A percentile compares a stretch with the other conserved stretches of the same genome.
Evolutionary conservation across 225 moss, liverwort and hornwort genomes (phyloP).

Genomic region (Pleurozium schreberi): DNA sequence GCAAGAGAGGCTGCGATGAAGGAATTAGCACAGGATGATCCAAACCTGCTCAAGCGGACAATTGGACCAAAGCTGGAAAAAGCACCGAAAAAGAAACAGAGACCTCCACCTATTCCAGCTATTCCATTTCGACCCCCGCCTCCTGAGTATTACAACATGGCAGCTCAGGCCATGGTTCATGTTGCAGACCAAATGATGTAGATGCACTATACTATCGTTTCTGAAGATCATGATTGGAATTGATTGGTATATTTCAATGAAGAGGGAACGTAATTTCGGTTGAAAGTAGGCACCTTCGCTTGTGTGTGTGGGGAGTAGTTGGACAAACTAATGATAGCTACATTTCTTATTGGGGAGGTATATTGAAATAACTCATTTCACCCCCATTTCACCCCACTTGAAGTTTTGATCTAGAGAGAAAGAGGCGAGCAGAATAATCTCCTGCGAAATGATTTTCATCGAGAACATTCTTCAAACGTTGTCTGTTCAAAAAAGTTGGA

Average conservation of each 20-base stretch:
- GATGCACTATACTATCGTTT: background rate
- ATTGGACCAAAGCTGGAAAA: constrained; percentile 51
- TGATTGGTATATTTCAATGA: background rate
- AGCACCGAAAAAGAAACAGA: constrained; percentile 2
- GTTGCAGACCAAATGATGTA: constrained; percentile 12
- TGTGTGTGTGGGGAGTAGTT: background rate
- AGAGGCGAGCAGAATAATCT: background rate
- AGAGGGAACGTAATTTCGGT: background rate
- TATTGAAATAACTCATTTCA: constrained; percentile 20
- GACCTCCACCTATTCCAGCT: constrained; percentile 6
- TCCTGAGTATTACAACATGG: constrained; percentile 24
- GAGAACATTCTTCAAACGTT: background rate
- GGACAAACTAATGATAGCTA: background rate
- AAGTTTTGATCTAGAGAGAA: background rate
- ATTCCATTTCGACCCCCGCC: constrained; percentile 35
- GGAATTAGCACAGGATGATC: constrained; percentile 51
- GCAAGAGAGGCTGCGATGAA: constrained; percentile 62
- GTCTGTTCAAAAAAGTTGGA: background rate
- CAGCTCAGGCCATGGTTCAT: constrained; percentile 35
- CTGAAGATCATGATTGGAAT: background rate
- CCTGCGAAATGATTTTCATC: background rate
- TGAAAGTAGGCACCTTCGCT: background rate
- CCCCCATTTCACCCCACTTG: background rate
- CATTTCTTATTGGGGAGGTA: constrained; percentile 12
- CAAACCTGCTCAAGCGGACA: constrained; percentile 38